These are phyloP conservation scores for Xylariaceae sp. DNA, from an alignment of 2,329 filamentous ascomycete genomes.

Conservation along the genomic window DNA sequence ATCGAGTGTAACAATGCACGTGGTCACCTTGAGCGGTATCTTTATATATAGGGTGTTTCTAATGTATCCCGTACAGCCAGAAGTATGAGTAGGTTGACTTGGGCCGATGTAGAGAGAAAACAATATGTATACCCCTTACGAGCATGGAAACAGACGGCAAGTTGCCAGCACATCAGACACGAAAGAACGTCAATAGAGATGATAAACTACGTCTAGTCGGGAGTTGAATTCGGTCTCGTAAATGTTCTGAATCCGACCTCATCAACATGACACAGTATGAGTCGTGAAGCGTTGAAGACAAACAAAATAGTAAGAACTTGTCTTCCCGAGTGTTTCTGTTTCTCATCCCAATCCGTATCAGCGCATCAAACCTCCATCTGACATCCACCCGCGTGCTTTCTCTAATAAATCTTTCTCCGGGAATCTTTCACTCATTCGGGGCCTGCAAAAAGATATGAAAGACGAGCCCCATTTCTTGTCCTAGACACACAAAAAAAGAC, in stretches of 20 bases:
- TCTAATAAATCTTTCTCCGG: slow-evolving; percentile 13
- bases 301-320: slow-evolving; percentile 5
- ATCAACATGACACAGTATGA: slow-evolving; percentile 7
- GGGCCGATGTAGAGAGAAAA: no score
- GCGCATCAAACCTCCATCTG: neutral
- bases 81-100: no score
- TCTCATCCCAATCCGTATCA: slow-evolving; percentile 16
- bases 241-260: neutral
- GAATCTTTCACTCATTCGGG: neutral
- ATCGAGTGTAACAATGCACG: slow-evolving; percentile 8
- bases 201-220: neutral
- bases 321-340: neutral
- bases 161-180: neutral
- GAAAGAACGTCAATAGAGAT: neutral
- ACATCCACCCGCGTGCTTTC: slow-evolving; percentile 1
- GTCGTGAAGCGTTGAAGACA: neutral
- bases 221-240: neutral
- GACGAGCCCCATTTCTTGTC: slow-evolving; percentile 17
- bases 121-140: no score
- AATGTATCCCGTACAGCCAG: neutral
- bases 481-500: slow-evolving; percentile 20
- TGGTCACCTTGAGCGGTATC: neutral
- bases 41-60: neutral
- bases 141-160: no score
- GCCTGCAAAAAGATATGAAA: slow-evolving; percentile 17